Base-by-base conservation (phyloP, 352 stramenopile genomes). In the Pythium biforme region DNA sequence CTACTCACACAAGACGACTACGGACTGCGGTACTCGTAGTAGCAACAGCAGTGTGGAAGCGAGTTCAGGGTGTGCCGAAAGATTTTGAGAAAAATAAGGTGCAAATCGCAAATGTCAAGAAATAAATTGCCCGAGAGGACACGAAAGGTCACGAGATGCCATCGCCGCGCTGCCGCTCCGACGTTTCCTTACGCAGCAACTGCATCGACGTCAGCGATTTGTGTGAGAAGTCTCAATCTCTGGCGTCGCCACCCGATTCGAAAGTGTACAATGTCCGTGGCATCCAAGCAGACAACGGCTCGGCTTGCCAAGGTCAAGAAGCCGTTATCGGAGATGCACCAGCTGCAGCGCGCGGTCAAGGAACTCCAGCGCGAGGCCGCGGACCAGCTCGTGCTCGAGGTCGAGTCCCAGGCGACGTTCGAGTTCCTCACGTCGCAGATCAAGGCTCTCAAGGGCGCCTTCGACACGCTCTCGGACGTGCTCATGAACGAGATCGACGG, bases 341-440 rank as follows among this genome's bases (percentile, higher is more conserved):
- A 94, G 55, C 66, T 94, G 7, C 85, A 90, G 54, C 79, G 81
- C 20, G 83, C 81, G 3, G 81, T 94, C 27, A 89, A 88, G 52
- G 81, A 89, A 25, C 69, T 94, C 19, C 85, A 94, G 64, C 79
- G 79, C 11, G 83, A 90, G 45, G 76, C 85, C 5, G 80, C 77
- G 0, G 84, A 94, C 37, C 84, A 94, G 47, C 68, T 94, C 20
- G 74, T 83, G 8, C 63, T 92, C 8, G 84, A 94, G 64, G 73
- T 90, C 20, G 82, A 94, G 57, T 94, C 84, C 0, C 84, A 94
- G 56, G 81, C 84, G 20, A 91, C 84, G 40, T 94, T 94, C 55
- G 82, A 90, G 69, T 94, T 90, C 68, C 47, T 94, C 31, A 90
- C 76, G 19, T 88, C 81, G 0, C 84, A 94, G 59, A 83, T 92